These are phyloP conservation scores for Aspergillus calidoustus DNA, from an alignment of 2,329 filamentous ascomycete species.

Conservation along the genomic window DNA sequence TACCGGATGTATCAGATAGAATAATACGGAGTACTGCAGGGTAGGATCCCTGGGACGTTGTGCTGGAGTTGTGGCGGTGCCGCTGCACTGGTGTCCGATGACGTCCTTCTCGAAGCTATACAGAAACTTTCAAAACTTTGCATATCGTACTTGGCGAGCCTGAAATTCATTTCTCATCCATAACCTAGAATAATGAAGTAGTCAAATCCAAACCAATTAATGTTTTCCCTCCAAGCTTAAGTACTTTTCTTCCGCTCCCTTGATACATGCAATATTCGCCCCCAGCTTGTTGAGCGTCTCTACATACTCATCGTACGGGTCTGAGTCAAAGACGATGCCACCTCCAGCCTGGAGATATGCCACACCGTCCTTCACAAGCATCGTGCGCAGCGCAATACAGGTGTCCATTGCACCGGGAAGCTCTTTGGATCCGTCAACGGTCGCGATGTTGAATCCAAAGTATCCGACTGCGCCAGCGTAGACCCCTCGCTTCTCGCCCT, in stretches of 20 bases:
- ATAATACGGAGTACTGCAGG: neutral
- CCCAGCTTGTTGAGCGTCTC: slow-evolving; percentile 97
- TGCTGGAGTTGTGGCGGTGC: slow-evolving; percentile 10
- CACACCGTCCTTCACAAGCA: slow-evolving; percentile 88
- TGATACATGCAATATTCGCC: slow-evolving; percentile 87
- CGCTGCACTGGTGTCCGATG: slow-evolving; percentile 10
- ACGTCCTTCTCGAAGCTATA: slow-evolving; percentile 13
- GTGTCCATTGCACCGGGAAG: slow-evolving; percentile 91
- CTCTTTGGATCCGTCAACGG: slow-evolving; percentile 62
- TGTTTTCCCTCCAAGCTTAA: slow-evolving; percentile 46
- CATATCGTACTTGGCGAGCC: neutral
- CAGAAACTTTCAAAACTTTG: neutral
- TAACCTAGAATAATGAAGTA: neutral
- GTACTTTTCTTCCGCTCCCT: slow-evolving; percentile 76
- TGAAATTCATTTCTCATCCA: slow-evolving; percentile 7
- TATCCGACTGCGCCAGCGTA: slow-evolving; percentile 97
- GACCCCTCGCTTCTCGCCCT: slow-evolving; percentile 89
- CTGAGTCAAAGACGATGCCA: slow-evolving; percentile 93
- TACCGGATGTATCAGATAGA: neutral
- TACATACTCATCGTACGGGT: slow-evolving; percentile 87
- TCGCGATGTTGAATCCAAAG: slow-evolving; percentile 83
- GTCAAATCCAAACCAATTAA: neutral
- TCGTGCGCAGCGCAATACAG: slow-evolving; percentile 81
- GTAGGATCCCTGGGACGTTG: neutral
- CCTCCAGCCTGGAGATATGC: slow-evolving; percentile 88